A percentile compares a stretch with the other conserved stretches of the same genome.
phyloP scores from a whole-genome alignment of 257 asterid genomes.

The Nyctanthes arbortristis region DNA sequence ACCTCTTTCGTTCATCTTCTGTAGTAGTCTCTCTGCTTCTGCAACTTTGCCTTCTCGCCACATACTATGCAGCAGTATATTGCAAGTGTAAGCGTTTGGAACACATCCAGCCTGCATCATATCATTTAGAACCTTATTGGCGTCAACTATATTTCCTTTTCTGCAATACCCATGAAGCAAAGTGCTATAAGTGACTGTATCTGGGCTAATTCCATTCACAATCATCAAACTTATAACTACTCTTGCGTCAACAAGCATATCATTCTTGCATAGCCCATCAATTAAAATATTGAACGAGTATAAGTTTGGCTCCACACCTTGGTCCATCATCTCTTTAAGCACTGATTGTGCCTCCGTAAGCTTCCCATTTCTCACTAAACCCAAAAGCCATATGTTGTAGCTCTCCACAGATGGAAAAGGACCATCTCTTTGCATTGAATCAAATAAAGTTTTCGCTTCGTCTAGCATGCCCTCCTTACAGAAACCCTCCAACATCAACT shows the following conservation, averaged over 20 bases:
- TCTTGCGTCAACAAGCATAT: constrained; percentile 77
- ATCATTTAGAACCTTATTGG: constrained; percentile 63
- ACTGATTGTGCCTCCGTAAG: constrained; percentile 69
- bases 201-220: constrained; percentile 64
- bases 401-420: constrained; percentile 56
- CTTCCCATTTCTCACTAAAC: constrained; percentile 70
- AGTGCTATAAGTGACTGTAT: constrained; percentile 72
- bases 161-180: constrained; percentile 87
- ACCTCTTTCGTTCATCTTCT: constrained; percentile 82
- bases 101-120: constrained; percentile 59
- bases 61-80: constrained; percentile 71
- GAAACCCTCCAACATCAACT: constrained; percentile 80
- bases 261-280: constrained; percentile 71
- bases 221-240: constrained; percentile 62
- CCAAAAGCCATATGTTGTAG: constrained; percentile 72
- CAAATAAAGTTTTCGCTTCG: constrained; percentile 59
- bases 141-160: constrained; percentile 66
- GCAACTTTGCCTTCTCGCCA: constrained; percentile 86
- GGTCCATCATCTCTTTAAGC: constrained; percentile 62
- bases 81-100: constrained; percentile 81
- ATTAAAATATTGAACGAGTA: constrained; percentile 77
- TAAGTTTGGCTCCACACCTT: constrained; percentile 61
- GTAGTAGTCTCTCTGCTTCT: constrained; percentile 83
- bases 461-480: constrained; percentile 79
- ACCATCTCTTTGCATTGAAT: constrained; percentile 60